Evolutionary conservation across 495 filamentous ascomycete species (phyloP).

Genomic region (Penicillium paxilli): DNA sequence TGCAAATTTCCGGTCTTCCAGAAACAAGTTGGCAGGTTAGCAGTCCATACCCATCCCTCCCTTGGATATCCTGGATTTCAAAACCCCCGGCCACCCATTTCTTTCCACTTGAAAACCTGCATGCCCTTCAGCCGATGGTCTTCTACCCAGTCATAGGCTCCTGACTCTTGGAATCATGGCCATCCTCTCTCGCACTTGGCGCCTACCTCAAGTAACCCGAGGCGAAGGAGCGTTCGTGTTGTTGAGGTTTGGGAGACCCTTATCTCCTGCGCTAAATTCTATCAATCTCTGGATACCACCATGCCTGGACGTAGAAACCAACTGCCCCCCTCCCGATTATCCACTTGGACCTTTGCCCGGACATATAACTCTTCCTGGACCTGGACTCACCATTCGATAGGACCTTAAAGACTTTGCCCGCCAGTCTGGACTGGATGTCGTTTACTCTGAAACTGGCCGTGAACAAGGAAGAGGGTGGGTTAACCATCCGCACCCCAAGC

Average conservation of each 20-base stretch:
- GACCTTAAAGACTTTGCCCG: conserved; percentile 99
- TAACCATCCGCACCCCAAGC: conserved; percentile 3
- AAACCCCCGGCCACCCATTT: conserved; percentile 13
- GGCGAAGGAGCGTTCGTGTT: not conserved
- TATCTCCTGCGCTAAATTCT: not conserved
- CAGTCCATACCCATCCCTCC: conserved; percentile 62
- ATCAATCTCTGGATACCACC: not conserved
- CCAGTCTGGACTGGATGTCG: conserved; percentile 93
- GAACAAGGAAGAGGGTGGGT: conserved; percentile 93
- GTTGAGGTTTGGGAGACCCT: not conserved
- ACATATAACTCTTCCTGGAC: conserved; percentile 37
- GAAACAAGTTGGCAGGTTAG: conserved; percentile 99
- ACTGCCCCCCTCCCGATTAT: conserved; percentile 9
- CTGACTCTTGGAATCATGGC: conserved; percentile 13
- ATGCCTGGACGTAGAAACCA: conserved; percentile 23
- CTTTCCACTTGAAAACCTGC: conserved; percentile 7
- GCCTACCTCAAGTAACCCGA: not conserved
- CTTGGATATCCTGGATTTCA: conserved; percentile 36
- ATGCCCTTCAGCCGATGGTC: conserved; percentile 15
- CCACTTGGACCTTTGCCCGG: conserved; percentile 24
- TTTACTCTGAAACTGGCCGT: conserved; percentile 94
- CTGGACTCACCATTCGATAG: conserved; percentile 57
- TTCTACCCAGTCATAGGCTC: conserved; percentile 7
- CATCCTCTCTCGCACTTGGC: not conserved
- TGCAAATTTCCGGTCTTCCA: conserved; percentile 96